These are phyloP conservation scores for Vigna angularis DNA, from an alignment of 306 rosid species.

Conservation along the genomic window DNA sequence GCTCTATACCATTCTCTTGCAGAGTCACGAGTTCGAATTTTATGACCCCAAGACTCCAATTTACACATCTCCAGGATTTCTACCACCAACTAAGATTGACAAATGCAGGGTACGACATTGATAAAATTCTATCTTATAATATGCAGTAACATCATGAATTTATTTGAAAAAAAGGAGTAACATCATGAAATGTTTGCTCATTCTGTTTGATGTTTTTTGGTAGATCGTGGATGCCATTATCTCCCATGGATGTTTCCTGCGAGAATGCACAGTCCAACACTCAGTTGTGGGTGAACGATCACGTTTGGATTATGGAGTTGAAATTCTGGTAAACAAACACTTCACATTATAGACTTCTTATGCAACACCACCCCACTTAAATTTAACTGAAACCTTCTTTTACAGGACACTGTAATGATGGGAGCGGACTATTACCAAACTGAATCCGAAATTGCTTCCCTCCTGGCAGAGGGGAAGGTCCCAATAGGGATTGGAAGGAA, in stretches of 20 bases:
- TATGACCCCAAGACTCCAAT: slow-evolving; percentile 90
- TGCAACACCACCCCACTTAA: not conserved
- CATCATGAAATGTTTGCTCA: slow-evolving; percentile 38
- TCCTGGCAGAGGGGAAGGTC: slow-evolving; percentile 78
- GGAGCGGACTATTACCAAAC: slow-evolving; percentile 97
- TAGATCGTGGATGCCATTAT: slow-evolving; percentile 89
- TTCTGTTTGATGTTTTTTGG: slow-evolving; percentile 49
- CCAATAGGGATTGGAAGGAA: slow-evolving; percentile 93
- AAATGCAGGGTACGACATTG: slow-evolving; percentile 64
- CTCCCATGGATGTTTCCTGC: slow-evolving; percentile 95
- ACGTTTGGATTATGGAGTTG: slow-evolving; percentile 81
- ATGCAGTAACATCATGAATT: slow-evolving; percentile 26
- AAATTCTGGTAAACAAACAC: slow-evolving; percentile 61
- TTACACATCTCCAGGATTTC: slow-evolving; percentile 90
- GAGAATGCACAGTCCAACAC: slow-evolving; percentile 74
- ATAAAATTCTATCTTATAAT: slow-evolving; percentile 2
- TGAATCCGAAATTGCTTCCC: slow-evolving; percentile 87
- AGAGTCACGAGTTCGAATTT: slow-evolving; percentile 80
- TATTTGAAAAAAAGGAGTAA: not conserved
- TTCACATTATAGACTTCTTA: not conserved
- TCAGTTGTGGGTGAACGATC: slow-evolving; percentile 94
- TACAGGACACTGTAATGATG: slow-evolving; percentile 92
- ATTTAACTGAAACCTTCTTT: slow-evolving; percentile 12
- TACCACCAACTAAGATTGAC: slow-evolving; percentile 93
- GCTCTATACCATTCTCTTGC: slow-evolving; percentile 41